Conservation (phyloP, 257 asterid species). For the Lavandula angustifolia region DNA sequence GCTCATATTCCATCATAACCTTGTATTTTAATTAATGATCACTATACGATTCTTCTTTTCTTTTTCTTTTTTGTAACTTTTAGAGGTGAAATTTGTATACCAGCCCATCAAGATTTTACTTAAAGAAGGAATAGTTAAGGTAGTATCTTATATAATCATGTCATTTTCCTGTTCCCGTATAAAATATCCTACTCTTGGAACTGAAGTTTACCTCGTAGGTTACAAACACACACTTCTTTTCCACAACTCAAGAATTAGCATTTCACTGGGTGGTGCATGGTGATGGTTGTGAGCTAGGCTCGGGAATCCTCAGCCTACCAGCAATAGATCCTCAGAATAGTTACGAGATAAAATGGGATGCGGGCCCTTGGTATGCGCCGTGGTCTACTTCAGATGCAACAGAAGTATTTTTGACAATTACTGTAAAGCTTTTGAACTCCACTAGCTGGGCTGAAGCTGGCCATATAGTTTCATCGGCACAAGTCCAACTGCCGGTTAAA, state of each 20-base stretch:
- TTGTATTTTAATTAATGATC: conserved; percentile 1
- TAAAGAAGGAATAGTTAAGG: conserved; percentile 69
- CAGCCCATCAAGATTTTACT: conserved; percentile 86
- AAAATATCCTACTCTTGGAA: conserved; percentile 19
- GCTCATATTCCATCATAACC: conserved; percentile 18
- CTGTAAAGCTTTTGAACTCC: conserved; percentile 54
- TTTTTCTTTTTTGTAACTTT: conserved; percentile 12
- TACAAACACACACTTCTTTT: conserved; percentile 72
- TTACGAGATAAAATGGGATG: conserved; percentile 54
- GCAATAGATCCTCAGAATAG: conserved; percentile 62
- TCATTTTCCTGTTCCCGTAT: conserved; percentile 17
- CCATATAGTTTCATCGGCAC: conserved; percentile 77
- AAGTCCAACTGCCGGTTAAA: conserved; percentile 65
- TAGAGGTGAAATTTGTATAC: conserved; percentile 93
- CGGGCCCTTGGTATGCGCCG: conserved; percentile 75
- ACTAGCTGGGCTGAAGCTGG: conserved; percentile 88
- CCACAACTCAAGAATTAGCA: conserved; percentile 67
- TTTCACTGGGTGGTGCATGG: conserved; percentile 75
- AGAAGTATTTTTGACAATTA: conserved; percentile 67
- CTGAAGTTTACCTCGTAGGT: conserved; percentile 53
- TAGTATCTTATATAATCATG: conserved; percentile 34
- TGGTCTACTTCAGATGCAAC: conserved; percentile 61
- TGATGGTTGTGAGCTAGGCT: conserved; percentile 74
- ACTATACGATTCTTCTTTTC: not conserved
- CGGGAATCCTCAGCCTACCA: conserved; percentile 62